phyloP scores from a whole-genome alignment of 208 protist genomes.

The Trichomonas tenax region DNA sequence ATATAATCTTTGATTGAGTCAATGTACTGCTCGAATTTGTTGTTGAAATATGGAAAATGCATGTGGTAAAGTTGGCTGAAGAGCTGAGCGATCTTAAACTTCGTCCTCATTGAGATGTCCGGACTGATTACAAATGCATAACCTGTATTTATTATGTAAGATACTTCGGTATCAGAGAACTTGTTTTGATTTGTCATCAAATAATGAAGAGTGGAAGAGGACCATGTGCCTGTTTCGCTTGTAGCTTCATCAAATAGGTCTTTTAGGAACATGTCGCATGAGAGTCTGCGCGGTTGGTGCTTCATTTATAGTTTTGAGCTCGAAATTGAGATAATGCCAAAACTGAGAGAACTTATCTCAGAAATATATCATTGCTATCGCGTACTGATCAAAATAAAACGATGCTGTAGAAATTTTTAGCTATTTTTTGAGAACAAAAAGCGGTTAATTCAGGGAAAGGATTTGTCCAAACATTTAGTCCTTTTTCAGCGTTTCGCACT shows the following conservation, averaged over 20 bases:
- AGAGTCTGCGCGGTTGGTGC: background rate
- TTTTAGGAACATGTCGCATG: background rate
- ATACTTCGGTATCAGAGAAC: background rate
- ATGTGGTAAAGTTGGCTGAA: background rate
- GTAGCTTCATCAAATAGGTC: background rate
- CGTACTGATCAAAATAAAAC: too few species aligned
- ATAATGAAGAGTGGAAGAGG: background rate
- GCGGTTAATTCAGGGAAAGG: too few species aligned
- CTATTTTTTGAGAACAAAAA: too few species aligned
- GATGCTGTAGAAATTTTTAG: too few species aligned
- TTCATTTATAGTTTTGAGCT: too few species aligned
- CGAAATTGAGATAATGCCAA: too few species aligned
- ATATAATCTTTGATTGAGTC: background rate
- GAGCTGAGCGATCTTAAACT: background rate
- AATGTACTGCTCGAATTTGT: background rate
- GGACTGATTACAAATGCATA: background rate
- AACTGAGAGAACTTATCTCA: too few species aligned
- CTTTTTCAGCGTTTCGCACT: too few species aligned
- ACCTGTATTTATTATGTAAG: background rate
- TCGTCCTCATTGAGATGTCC: background rate
- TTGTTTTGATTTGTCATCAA: background rate
- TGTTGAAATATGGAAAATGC: background rate
- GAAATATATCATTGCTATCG: too few species aligned
- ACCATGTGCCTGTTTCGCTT: background rate
- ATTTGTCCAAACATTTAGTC: too few species aligned